Evolutionary conservation across 2,329 filamentous ascomycete species (phyloP), one percentile per base, ranked within the genome.

Genomic region (Verticillium alfalfae): DNA sequence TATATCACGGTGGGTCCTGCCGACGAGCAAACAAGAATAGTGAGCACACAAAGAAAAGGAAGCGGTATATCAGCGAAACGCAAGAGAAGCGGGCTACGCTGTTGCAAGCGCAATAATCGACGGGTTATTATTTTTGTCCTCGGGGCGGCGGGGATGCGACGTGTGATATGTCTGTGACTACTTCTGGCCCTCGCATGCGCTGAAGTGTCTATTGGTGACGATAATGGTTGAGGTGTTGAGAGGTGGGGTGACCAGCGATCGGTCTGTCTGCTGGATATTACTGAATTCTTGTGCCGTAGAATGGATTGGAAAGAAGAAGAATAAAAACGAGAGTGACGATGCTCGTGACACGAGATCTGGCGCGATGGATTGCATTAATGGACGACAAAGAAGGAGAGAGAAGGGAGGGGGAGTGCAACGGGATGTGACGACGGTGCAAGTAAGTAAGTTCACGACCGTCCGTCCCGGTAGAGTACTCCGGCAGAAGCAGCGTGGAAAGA

Each of bases 291-390:
- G 45, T 52, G 45, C 45, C n/a, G 45, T n/a, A 7, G 45, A 18
- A 26, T 26, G 18, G 45, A 8, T 18, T 22, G 45, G 45, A 26
- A 34, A 38, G 57, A 34, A 45, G 38, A 22, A 39, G n/a, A 55
- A 45, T 34, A 58, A 60, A 62, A 58, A 22, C 38, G 58, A 64
- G 62, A 62, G 62, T 61, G 60, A 64, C 58, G 62, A 62, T 58
- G 62, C 62, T 60, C 58, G 58, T 39, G 59, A 60, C 36, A 52
- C 45, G 45, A 52, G 45, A 22, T 52, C 45, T 52, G 18, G 45
- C 18, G 45, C 22, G 22, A n/a, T 5, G 38, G 56, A 6, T 41
- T 34, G 36, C 10, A 39, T 26, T n/a, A 37, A 58, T 36, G 39
- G 16, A 1, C 16, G 15, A 37, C 5, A n/a, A 37, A 57, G 57